Evolutionary conservation across 2,329 filamentous ascomycete species (phyloP).

Genomic region (Macrophomina pseudophaseolina): DNA sequence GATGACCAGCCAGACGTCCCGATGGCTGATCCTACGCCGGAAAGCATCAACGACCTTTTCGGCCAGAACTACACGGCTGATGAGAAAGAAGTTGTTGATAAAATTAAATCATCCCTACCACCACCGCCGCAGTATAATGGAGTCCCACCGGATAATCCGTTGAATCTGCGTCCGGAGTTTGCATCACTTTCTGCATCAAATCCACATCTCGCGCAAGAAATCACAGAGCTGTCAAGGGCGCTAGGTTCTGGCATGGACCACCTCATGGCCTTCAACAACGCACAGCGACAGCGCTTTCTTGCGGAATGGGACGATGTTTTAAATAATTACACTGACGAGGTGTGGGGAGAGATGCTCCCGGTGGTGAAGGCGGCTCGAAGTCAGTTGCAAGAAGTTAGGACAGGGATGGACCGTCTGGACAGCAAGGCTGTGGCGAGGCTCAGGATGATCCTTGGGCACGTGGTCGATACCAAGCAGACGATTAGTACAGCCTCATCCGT

Average conservation of each 20-base stretch:
- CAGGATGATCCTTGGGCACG: constrained; percentile 35
- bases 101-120: constrained; percentile 29
- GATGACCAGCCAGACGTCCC: constrained; percentile 5
- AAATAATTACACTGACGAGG: constrained; percentile 33
- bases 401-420: constrained; percentile 27
- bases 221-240: not conserved
- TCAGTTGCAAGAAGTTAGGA: constrained; percentile 30
- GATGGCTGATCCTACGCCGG: constrained; percentile 13
- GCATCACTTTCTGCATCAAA: not conserved
- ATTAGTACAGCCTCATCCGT: not conserved
- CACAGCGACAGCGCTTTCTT: constrained; percentile 24
- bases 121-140: constrained; percentile 26
- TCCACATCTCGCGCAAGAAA: constrained; percentile 21
- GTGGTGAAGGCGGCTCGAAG: constrained; percentile 30
- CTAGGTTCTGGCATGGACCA: not conserved
- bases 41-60: constrained; percentile 27
- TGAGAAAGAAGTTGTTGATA: constrained; percentile 27
- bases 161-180: constrained; percentile 29
- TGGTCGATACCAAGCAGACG: constrained; percentile 25
- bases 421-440: constrained; percentile 32
- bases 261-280: not conserved
- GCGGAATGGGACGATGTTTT: constrained; percentile 33
- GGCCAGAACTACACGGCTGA: constrained; percentile 14
- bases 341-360: constrained; percentile 33
- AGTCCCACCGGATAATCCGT: constrained; percentile 26